Conservation (phyloP, 2,329 filamentous ascomycete genomes). For the Chaetomium olivaceum region DNA sequence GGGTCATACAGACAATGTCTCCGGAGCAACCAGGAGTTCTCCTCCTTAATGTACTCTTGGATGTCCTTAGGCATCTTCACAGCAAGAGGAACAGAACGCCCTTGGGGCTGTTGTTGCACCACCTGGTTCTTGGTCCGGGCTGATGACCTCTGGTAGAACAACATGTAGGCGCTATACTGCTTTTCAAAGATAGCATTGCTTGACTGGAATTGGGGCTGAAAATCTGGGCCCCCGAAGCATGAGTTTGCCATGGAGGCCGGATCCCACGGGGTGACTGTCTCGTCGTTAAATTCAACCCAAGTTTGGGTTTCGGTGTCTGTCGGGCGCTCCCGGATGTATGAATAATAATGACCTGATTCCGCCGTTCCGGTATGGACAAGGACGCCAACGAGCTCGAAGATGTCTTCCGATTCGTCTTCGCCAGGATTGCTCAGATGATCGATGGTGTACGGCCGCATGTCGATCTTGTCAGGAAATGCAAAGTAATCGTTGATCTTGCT, state of each 20-base stretch:
- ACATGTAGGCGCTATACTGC: conserved; percentile 89
- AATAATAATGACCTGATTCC: conserved; percentile 96
- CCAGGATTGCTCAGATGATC: conserved; percentile 71
- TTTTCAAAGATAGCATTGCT: conserved; percentile 60
- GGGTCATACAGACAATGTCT: conserved; percentile 79
- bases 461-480: conserved; percentile 77
- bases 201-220: conserved; percentile 49
- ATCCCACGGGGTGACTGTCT: conserved; percentile 76
- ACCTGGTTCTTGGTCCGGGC: conserved; percentile 59
- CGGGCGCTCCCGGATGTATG: conserved; percentile 82
- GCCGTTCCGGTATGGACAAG: conserved; percentile 91
- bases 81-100: conserved; percentile 45
- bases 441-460: conserved; percentile 90
- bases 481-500: conserved; percentile 97
- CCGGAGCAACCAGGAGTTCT: conserved; percentile 73
- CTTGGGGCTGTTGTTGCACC: conserved; percentile 41
- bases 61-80: conserved; percentile 49
- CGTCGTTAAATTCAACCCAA: conserved; percentile 96
- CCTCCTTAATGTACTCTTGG: conserved; percentile 62
- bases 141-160: conserved; percentile 87
- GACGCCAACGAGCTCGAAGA: conserved; percentile 92
- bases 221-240: conserved; percentile 76
- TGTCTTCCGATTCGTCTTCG: conserved; percentile 61
- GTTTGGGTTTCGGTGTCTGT: conserved; percentile 47
- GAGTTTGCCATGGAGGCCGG: conserved; percentile 68